Evolutionary conservation across 83 land plant species (phyloP), one percentile per base, ranked within the genome.

Genomic region (Diphasiastrum complanatum): DNA sequence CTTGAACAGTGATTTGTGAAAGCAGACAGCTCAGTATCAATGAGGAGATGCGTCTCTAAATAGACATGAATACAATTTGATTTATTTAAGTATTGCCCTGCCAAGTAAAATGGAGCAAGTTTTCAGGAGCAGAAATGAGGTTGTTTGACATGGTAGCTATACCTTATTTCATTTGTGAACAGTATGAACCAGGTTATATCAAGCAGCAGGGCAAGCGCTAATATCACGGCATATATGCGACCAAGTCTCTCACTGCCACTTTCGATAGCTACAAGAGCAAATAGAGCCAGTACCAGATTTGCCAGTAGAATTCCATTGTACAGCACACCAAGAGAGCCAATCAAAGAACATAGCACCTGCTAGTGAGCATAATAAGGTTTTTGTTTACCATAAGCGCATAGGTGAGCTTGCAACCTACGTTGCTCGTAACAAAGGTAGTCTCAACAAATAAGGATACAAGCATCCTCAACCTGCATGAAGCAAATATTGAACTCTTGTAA

Each of bases 231-330:
- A 28, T 54, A 54, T 23, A 33, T 25, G 33, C 58, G 58, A 6
- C 29, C 33, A 6, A 54, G 58, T 6, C 33, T 5, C 5, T 54
- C 33, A 54, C 33, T 54, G 10, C 58, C 58, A 28, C 58, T 54
- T 25, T 54, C 58, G n/a, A 54, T 54, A 14, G 58, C 58, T 11
- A 54, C 33, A 54, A 54, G 58, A 30, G 34, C 58, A 54, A 54
- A 30, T 33, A 54, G 29, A 22, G 58, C 58, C 10, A 54, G n/a
- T 22, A 25, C 33, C 25, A 54, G 33, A 54, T 54, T 54, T 28
- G 58, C 58, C 4, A 54, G 29, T 25, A 30, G 25, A 28, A 54
- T 33, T n/a, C 58, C 58, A 6, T 14, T 49, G 20, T 49, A 49
- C 52, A 49, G 22, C 20, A 19, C 52, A 5, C 52, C 52, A 5